phyloP scores from a whole-genome alignment of 805 yeast species.

The Gaillardinia entomophila region DNA sequence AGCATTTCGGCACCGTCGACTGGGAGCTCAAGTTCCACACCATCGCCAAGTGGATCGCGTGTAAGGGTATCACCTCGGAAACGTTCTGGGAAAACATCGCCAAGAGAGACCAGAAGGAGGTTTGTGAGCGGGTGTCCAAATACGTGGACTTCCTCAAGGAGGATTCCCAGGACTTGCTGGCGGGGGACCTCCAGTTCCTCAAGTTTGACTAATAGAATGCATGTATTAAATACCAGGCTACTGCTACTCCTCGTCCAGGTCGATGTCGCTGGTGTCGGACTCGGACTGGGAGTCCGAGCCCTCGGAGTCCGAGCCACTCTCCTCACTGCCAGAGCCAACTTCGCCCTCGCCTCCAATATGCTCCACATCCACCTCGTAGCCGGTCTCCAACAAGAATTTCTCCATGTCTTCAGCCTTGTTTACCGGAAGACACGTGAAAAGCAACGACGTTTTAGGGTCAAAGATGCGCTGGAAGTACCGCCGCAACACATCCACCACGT shows the following conservation, averaged over 20 bases:
- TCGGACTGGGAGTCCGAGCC: neutral
- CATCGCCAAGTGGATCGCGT: conserved; percentile 24
- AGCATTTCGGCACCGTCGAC: conserved; percentile 14
- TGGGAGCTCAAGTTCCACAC: conserved; percentile 33
- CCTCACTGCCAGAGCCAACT: conserved; percentile 5
- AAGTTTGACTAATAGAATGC: neutral
- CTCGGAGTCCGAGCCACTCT: conserved; percentile 2
- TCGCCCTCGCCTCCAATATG: conserved; percentile 32
- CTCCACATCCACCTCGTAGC: conserved; percentile 58
- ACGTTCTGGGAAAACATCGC: conserved; percentile 15
- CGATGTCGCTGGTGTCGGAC: neutral
- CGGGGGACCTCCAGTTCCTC: conserved; percentile 4
- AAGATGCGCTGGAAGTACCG: conserved; percentile 66
- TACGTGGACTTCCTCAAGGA: conserved; percentile 7
- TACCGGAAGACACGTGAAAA: conserved; percentile 74
- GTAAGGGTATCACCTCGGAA: conserved; percentile 18
- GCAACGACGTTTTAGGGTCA: conserved; percentile 45
- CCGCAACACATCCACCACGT: conserved; percentile 44
- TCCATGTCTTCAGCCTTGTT: conserved; percentile 45
- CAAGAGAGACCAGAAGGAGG: conserved; percentile 6
- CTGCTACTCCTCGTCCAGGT: too few relatives aligned
- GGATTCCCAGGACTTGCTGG: conserved; percentile 1
- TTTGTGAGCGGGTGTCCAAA: conserved; percentile 4
- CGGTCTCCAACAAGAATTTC: conserved; percentile 43
- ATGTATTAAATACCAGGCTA: neutral